phyloP scores from a whole-genome alignment of 2,329 filamentous ascomycete genomes.

The Hypoxylon sp. region DNA sequence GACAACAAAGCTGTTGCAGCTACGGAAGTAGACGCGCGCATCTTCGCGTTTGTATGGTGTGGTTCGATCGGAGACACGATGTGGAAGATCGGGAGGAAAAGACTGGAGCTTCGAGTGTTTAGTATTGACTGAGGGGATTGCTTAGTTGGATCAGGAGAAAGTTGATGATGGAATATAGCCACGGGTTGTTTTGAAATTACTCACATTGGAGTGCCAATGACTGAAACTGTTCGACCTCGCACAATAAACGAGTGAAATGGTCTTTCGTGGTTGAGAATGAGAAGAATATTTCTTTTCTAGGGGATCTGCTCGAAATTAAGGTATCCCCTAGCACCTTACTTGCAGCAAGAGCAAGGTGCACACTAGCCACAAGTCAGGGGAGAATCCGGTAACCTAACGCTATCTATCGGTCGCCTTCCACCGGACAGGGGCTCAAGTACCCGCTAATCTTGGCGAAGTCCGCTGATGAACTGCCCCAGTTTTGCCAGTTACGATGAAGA shows the following conservation, averaged over 20 bases:
- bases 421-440: conserved; percentile 3
- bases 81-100: conserved; percentile 22
- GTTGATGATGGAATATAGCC: background rate
- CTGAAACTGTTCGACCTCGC: conserved; percentile 10
- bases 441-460: conserved; percentile 14
- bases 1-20: conserved; percentile 44
- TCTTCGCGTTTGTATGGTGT: conserved; percentile 12
- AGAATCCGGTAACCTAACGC: conserved; percentile 5
- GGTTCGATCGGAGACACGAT: conserved; percentile 1
- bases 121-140: conserved; percentile 8
- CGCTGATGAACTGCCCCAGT: background rate
- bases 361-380: conserved; percentile 1
- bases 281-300: conserved; percentile 14
- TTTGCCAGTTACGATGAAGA: background rate
- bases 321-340: background rate
- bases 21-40: conserved; percentile 40
- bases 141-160: background rate
- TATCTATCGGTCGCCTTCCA: conserved; percentile 25
- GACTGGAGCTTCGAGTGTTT: conserved; percentile 8
- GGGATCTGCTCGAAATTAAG: conserved; percentile 7
- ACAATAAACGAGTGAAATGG: conserved; percentile 9
- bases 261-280: conserved; percentile 9
- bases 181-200: background rate
- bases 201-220: background rate
- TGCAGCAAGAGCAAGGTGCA: conserved; percentile 9